A percentile compares a stretch with the other conserved stretches of the same genome.
Evolutionary conservation across 345 rosid species (phyloP).

Genomic region (Gossypium sturtianum): DNA sequence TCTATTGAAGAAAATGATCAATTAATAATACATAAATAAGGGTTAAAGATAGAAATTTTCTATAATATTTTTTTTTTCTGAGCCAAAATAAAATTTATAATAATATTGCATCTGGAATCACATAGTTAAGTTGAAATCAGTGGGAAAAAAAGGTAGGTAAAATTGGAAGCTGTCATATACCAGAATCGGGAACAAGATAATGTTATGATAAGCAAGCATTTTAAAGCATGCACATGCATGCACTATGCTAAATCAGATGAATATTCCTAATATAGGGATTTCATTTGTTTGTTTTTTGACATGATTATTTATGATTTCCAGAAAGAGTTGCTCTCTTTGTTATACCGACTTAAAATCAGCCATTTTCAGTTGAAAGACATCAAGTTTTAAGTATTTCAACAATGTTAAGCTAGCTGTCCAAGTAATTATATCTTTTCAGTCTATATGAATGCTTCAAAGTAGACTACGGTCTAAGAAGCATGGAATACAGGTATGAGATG

Average conservation of each 20-base stretch:
- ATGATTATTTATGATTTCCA: background rate
- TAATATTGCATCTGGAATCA: background rate
- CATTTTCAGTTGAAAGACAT: background rate
- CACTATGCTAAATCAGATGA: background rate
- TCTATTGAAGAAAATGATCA: background rate
- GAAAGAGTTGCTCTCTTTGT: background rate
- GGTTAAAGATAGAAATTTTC: background rate
- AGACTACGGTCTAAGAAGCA: background rate
- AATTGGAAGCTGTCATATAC: constrained; percentile 20
- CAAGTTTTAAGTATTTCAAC: background rate
- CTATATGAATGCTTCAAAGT: background rate
- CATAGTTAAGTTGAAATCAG: background rate
- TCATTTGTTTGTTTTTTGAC: background rate
- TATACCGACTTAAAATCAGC: background rate
- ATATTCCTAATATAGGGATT: background rate
- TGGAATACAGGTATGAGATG: no score
- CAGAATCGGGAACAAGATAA: constrained; percentile 7
- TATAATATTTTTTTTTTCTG: no score
- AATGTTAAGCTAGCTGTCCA: constrained; percentile 3
- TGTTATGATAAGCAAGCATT: constrained; percentile 5
- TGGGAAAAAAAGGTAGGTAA: constrained; percentile 11
- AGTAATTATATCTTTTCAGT: background rate
- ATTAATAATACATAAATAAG: background rate
- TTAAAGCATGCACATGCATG: constrained; percentile 23
- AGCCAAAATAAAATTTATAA: no score